Base-by-base conservation (phyloP, 2,329 filamentous ascomycete species). In the Clarireedia paspali region DNA sequence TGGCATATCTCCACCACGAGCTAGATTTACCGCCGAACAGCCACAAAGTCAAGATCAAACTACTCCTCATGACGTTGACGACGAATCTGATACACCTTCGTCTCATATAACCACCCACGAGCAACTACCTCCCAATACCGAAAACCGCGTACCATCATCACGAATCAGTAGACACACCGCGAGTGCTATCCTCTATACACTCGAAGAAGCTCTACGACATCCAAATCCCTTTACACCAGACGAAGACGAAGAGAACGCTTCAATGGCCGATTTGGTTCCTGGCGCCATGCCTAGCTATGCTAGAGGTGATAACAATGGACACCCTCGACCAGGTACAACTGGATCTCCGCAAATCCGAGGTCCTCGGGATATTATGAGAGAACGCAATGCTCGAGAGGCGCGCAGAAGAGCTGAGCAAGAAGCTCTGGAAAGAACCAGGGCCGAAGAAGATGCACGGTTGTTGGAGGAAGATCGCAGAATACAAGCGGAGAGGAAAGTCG, bases 351-450 rank as follows among this genome's bases (percentile, higher is more conserved):
- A 87, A 26, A 88, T 96, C 59, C 83, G 87, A 63, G 91, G 91
- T 38, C 92, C 92, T 15, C 84, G 88, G 62, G 88, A 92, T 74
- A 92, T 97, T 66, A 95, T 96, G 91, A 84, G 89, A 71, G 85
- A 91, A 69, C 85, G 91, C 56, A 80, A 82, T 55, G 88, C 88
- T 62, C 81, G 91, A 60, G 89, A 95, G 70, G 82, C 86, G 26
- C 77, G 85, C 82, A 70, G 76, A 79, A 63, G 79, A 81, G 64
- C 64, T 57, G 76, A 78, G 59, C 72, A 77, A 60, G 78, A 79
- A 59, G 72, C 70, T 57, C 65, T 73, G 66, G 72, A 73, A 64
- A 71, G 69, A 61, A 64, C 30, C 39, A 76, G 81, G 59, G 78
- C 77, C 1, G 81, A 50, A 50, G 49, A 55, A n/a, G 82, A 85